Percentiles rank a stretch among this genome's conserved stretches.
Evolutionary conservation across 139 green algal genomes (phyloP).

Genomic region (Chlamydomonas schloesseri): DNA sequence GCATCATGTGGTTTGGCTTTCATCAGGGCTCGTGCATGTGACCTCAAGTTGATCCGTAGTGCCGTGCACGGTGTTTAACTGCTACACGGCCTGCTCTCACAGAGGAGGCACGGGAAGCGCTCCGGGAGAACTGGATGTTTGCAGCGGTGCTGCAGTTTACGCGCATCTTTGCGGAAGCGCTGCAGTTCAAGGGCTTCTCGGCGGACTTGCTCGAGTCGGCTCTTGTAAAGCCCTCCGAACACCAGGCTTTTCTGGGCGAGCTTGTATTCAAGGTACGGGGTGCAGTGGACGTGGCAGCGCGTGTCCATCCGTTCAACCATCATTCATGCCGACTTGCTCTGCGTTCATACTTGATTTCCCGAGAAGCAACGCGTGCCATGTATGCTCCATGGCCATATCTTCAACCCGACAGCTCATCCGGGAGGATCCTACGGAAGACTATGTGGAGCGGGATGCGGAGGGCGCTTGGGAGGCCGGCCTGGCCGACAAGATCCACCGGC

Average conservation of each 20-base stretch:
- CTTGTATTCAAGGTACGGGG: conserved; percentile 50
- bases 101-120: not conserved
- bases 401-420: no score
- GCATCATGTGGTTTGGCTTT: no score
- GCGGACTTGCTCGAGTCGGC: conserved; percentile 59
- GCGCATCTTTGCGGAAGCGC: conserved; percentile 47
- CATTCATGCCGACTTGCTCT: no score
- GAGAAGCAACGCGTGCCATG: no score
- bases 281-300: not conserved
- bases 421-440: conserved; percentile 40
- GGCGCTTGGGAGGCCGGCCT: conserved; percentile 49
- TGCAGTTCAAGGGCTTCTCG: conserved; percentile 52
- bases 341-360: no score
- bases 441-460: conserved; percentile 7
- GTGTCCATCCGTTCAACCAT: no score
- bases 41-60: no score
- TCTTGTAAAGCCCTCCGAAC: conserved; percentile 49
- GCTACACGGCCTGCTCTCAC: no score
- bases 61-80: no score
- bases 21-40: no score
- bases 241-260: conserved; percentile 58
- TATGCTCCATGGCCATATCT: no score
- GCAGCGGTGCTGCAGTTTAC: conserved; percentile 44
- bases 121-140: not conserved
- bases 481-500: conserved; percentile 24